Evolutionary conservation across 345 rosid species (phyloP), one percentile per base, ranked within the genome.

Genomic region (Geranium rotundifolium): DNA sequence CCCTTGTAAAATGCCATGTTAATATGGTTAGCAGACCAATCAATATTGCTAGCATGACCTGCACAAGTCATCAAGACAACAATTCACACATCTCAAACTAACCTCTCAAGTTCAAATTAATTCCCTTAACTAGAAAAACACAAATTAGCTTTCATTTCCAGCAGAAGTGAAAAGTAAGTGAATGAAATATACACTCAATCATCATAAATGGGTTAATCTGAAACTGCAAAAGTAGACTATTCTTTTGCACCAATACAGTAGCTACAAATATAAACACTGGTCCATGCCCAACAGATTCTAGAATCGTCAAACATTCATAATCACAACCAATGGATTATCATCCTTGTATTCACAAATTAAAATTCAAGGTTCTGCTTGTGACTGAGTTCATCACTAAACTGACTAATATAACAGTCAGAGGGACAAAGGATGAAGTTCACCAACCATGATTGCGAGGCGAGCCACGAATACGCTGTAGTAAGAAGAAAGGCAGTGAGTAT

Each of bases 1-100:
- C 69, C 79, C 72, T 85, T n/a, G 99, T 90, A 73, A 93, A 89
- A 85, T 93, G 99, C 99, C 99, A 93, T 31, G 99, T 90, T 55
- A 93, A 80, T 59, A 93, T 78, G 1, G 97, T 93, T 34, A 93
- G 77, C 62, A 93, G 79, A 15, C 99, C 97, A 20, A 93, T 93
- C 72, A 93, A 69, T 74, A 93, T 86, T 7, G 97, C 97, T 63
- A 93, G 71, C 99, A 93, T 90, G 58, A 84, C 90, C 99, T 93
- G 90, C 76, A 80, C 20, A 61, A 29, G 59, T 41, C 67, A 72
- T 31, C 6, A 46, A 49, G 49, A 58, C 20, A 41, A 41, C 50
- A 41, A 41, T 1, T 41, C 9, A 12, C 50, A 41, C n/a, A n/a
- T n/a, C n/a, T n/a, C n/a, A n/a, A n/a, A n/a, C n/a, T 41, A 41